These are phyloP conservation scores for Peronospora destructor DNA, from an alignment of 352 stramenopile genomes.

Conservation along the genomic window DNA sequence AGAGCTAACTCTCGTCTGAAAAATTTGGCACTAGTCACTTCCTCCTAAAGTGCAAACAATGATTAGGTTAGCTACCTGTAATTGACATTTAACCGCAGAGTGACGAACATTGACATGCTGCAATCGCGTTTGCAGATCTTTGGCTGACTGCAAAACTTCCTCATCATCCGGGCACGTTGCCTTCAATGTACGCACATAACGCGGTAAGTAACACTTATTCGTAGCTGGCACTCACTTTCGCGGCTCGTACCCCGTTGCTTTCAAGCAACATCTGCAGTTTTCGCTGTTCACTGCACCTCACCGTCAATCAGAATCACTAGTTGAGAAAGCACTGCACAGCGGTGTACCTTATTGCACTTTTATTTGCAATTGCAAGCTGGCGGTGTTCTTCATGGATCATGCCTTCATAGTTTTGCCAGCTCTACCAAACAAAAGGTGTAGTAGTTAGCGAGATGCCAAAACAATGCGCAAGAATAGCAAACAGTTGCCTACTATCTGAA, in stretches of 20 bases:
- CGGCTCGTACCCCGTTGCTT: slow-evolving; percentile 22
- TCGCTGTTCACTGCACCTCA: slow-evolving; percentile 19
- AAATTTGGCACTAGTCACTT: slow-evolving; percentile 19
- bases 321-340: neutral
- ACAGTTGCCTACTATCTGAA: slow-evolving; percentile 18
- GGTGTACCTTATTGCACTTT: slow-evolving; percentile 22
- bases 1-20: slow-evolving; percentile 29
- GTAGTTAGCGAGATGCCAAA: neutral
- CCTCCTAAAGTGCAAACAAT: slow-evolving; percentile 11
- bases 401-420: slow-evolving; percentile 18
- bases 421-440: slow-evolving; percentile 52
- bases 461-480: neutral
- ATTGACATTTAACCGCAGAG: neutral
- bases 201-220: slow-evolving; percentile 1
- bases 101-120: slow-evolving; percentile 26
- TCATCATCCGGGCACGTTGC: slow-evolving; percentile 30
- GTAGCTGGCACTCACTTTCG: neutral
- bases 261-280: slow-evolving; percentile 22
- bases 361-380: slow-evolving; percentile 22
- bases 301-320: neutral
- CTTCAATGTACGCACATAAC: slow-evolving; percentile 7
- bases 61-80: neutral
- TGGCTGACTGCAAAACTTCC: slow-evolving; percentile 16
- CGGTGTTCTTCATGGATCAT: slow-evolving; percentile 33
- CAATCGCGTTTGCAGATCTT: slow-evolving; percentile 19